These are phyloP conservation scores for Botrytis porri DNA, from an alignment of 2,329 filamentous ascomycete genomes.

Conservation along the genomic window DNA sequence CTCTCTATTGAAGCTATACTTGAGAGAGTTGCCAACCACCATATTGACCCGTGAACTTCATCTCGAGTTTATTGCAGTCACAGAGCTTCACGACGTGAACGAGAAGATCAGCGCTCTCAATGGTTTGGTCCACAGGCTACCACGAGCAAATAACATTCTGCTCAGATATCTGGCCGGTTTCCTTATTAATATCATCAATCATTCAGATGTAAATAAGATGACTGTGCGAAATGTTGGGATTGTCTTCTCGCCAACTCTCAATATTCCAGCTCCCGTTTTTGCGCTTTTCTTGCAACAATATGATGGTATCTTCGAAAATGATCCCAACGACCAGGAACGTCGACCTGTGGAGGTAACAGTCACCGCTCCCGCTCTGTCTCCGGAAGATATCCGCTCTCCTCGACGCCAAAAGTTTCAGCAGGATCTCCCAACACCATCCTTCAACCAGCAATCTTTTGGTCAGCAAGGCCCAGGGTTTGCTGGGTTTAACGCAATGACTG, in stretches of 20 bases:
- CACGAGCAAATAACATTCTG: constrained; percentile 74
- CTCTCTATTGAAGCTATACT: constrained; percentile 87
- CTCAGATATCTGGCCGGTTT: constrained; percentile 84
- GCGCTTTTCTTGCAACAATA: constrained; percentile 92
- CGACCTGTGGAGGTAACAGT: constrained; percentile 48
- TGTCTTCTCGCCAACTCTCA: constrained; percentile 94
- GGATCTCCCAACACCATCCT: constrained; percentile 62
- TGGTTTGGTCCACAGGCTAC: constrained; percentile 75
- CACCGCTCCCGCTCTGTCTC: constrained; percentile 42
- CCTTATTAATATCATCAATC: constrained; percentile 87
- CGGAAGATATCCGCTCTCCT: constrained; percentile 61
- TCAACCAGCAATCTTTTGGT: constrained; percentile 43
- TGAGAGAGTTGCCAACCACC: constrained; percentile 86
- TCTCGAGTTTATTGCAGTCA: constrained; percentile 79
- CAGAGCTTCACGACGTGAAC: constrained; percentile 69
- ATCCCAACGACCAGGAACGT: constrained; percentile 62
- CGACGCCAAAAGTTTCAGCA: constrained; percentile 61
- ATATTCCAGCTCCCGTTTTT: constrained; percentile 93
- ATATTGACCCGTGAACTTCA: constrained; percentile 90
- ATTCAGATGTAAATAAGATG: constrained; percentile 93
- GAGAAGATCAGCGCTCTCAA: constrained; percentile 78
- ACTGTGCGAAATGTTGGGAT: constrained; percentile 96
- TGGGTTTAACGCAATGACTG: constrained; percentile 33
- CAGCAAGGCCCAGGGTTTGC: constrained; percentile 50
- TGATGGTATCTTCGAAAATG: constrained; percentile 74